phyloP scores from a whole-genome alignment of 345 rosid genomes.

The Cardamine chenopodiifolia region DNA sequence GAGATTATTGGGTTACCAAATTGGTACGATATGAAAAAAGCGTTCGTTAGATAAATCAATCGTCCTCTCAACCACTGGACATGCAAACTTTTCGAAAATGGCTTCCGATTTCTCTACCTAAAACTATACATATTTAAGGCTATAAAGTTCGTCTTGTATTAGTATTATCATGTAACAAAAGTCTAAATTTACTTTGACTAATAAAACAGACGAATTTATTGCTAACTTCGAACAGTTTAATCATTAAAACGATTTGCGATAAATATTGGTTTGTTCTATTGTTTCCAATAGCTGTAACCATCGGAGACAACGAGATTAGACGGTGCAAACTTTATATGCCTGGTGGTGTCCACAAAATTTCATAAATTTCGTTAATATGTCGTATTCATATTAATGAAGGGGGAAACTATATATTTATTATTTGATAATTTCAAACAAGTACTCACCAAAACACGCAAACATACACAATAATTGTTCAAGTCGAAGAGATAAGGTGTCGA shows the following conservation, averaged over 20 bases:
- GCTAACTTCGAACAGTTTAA: too few species aligned
- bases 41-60: slow-evolving; percentile 30
- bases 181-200: too few species aligned
- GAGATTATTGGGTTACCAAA: neutral
- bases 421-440: neutral
- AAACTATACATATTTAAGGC: slow-evolving; percentile 17
- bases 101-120: slow-evolving; percentile 29
- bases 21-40: slow-evolving; percentile 1
- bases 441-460: slow-evolving; percentile 31
- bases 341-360: slow-evolving; percentile 8
- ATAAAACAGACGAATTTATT: too few species aligned
- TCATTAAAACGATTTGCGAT: too few species aligned
- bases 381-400: slow-evolving; percentile 26
- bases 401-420: neutral
- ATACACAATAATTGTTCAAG: slow-evolving; percentile 34
- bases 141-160: slow-evolving; percentile 8
- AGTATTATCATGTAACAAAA: neutral
- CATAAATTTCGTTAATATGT: slow-evolving; percentile 20
- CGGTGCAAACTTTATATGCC: slow-evolving; percentile 13
- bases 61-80: slow-evolving; percentile 35
- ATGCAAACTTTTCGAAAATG: slow-evolving; percentile 8
- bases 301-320: slow-evolving; percentile 27
- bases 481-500: slow-evolving; percentile 30
- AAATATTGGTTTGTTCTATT: neutral
- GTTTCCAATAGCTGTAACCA: neutral